A percentile compares a stretch with the other conserved stretches of the same genome.
These are phyloP conservation scores for Parastagonospora avenae DNA, from an alignment of 2,329 filamentous ascomycete genomes.

Conservation along the genomic window DNA sequence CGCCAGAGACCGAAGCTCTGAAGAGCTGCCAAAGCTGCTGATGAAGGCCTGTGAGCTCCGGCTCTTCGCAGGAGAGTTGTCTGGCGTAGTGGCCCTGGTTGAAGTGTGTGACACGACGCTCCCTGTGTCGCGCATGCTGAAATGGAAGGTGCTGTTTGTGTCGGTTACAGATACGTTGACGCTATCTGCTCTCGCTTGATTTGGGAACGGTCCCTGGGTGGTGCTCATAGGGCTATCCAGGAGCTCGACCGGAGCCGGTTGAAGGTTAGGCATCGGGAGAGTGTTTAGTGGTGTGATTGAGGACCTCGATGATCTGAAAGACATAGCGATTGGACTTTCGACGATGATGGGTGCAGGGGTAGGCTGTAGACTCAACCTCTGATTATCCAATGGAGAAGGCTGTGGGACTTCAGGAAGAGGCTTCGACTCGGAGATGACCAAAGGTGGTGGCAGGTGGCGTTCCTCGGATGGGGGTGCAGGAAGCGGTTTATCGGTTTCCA, in stretches of 20 bases:
- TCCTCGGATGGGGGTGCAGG: slow-evolving; percentile 45
- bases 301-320: slow-evolving; percentile 57
- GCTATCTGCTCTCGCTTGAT: slow-evolving; percentile 58
- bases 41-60: slow-evolving; percentile 63
- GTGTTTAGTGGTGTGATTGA: slow-evolving; percentile 48
- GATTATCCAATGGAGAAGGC: slow-evolving; percentile 42
- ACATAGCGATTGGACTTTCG: slow-evolving; percentile 40
- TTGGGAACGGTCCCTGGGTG: slow-evolving; percentile 34
- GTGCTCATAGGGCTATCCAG: slow-evolving; percentile 44
- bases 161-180: slow-evolving; percentile 77
- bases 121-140: slow-evolving; percentile 72
- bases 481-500: slow-evolving; percentile 45
- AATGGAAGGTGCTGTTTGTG: slow-evolving; percentile 78
- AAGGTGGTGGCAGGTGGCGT: slow-evolving; percentile 48
- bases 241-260: slow-evolving; percentile 32
- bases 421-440: slow-evolving; percentile 64
- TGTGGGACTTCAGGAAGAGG: slow-evolving; percentile 69
- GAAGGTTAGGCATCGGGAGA: slow-evolving; percentile 33
- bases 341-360: slow-evolving; percentile 26
- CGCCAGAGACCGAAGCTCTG: slow-evolving; percentile 66
- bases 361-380: slow-evolving; percentile 30
- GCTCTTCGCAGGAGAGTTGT: slow-evolving; percentile 61
- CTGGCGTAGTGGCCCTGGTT: slow-evolving; percentile 86
- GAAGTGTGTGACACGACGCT: slow-evolving; percentile 82
- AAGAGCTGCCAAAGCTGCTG: slow-evolving; percentile 68